A percentile compares a stretch with the other conserved stretches of the same genome.
phyloP scores from a whole-genome alignment of 225 moss, liverwort and hornwort genomes.

The Marchantia paleacea region DNA sequence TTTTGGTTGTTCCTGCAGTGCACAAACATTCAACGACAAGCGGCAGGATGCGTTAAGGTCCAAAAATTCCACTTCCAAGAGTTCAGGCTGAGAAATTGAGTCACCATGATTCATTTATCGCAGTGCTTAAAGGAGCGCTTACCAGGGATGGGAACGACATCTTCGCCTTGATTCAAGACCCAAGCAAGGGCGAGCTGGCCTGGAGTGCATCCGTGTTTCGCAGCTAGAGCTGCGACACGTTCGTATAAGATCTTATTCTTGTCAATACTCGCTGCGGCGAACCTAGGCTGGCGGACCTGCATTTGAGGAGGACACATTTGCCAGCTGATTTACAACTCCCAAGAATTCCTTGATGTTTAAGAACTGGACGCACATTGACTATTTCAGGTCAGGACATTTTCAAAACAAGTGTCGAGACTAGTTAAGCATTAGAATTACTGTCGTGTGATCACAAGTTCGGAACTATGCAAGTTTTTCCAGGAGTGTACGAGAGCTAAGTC shows the following conservation, averaged over 20 bases:
- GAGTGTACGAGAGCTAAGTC: too few species aligned
- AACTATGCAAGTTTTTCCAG: too few species aligned
- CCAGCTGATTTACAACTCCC: too few species aligned
- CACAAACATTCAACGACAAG: not conserved
- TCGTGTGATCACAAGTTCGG: too few species aligned
- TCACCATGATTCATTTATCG: not conserved
- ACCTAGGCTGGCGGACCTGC: conserved; percentile 35
- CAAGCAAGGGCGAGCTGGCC: conserved; percentile 67
- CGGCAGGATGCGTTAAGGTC: too few species aligned
- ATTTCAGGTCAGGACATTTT: too few species aligned
- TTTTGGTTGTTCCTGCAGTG: conserved; percentile 34
- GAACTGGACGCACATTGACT: too few species aligned
- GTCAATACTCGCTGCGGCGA: conserved; percentile 46
- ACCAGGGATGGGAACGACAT: conserved; percentile 72
- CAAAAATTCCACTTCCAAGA: not conserved
- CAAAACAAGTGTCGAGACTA: too few species aligned
- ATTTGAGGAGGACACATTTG: too few species aligned
- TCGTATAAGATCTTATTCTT: conserved; percentile 57
- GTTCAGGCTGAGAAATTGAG: not conserved
- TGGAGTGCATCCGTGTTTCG: conserved; percentile 52
- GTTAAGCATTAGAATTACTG: too few species aligned
- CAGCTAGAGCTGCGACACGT: conserved; percentile 46
- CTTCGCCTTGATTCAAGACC: conserved; percentile 55
- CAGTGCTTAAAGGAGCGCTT: not conserved
- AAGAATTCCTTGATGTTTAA: too few species aligned